Percentiles rank a stretch among this genome's conserved stretches.
Conservation (phyloP, 805 yeast species). For the Lipomyces starkeyi region DNA sequence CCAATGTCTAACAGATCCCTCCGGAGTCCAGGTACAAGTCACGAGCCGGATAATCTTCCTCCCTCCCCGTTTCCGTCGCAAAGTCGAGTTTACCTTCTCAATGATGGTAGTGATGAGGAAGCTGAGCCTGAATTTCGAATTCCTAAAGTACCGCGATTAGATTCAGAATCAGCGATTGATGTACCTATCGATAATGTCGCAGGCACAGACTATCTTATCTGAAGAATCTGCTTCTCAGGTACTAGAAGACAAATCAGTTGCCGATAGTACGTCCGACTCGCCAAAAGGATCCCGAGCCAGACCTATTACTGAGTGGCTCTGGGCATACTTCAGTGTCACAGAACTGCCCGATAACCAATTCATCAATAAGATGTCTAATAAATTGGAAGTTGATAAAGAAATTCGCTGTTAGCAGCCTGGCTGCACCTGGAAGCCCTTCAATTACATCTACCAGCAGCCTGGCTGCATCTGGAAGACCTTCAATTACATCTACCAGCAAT, state of each 20-base stretch:
- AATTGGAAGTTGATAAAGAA: too few species aligned
- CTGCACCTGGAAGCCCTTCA: too few species aligned
- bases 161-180: neutral
- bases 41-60: conserved; percentile 1
- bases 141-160: neutral
- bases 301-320: too few species aligned
- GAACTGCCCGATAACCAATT: too few species aligned
- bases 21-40: neutral
- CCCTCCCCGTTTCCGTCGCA: conserved; percentile 1
- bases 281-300: too few species aligned
- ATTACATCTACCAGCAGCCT: too few species aligned
- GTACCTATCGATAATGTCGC: neutral
- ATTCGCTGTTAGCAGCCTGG: too few species aligned
- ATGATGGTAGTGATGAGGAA: neutral
- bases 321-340: too few species aligned
- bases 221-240: conserved; percentile 2
- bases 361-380: too few species aligned
- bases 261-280: too few species aligned
- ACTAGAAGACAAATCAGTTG: neutral
- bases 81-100: neutral
- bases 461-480: too few species aligned
- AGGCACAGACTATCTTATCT: neutral
- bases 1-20: neutral
- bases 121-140: neutral
- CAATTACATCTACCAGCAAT: too few species aligned